Base-by-base conservation (phyloP, 2,329 filamentous ascomycete species). In the Eutypa lata region DNA sequence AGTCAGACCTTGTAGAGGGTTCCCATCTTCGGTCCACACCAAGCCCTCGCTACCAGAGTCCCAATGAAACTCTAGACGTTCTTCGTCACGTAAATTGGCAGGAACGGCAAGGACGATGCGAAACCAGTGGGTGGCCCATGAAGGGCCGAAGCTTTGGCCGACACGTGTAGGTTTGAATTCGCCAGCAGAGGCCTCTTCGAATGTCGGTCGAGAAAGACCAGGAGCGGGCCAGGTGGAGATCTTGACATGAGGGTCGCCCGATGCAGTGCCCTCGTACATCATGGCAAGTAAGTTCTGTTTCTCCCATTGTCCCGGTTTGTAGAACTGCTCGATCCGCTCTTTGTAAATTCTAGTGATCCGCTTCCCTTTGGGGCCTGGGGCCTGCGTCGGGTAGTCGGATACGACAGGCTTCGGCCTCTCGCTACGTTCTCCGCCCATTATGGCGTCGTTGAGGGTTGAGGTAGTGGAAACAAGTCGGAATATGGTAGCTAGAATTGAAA, bases 71-170 rank as follows among this genome's bases (percentile, higher is more conserved):
- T 97, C 92, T n/a, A 99, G 79, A 46, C 89, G 86, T 61, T 92
- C 84, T 64, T 94, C 90, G 58, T 91, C 75, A 24, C 72, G 75
- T 64, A 97, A 81, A 13, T 90, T 76, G 51, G 83, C 68, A 7
- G 94, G 93, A 14, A 97, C 81, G 4, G 83, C 90, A 57, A 99
- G 75, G 52, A 87, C 76, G 52, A 97, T 83, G 63, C 86, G 90
- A 81, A 99, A 96, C 94, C 94, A 99, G 71, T 97, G 94, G 8
- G 94, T 99, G 2, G 91, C 89, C 94, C 94, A 99, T 35, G 91
- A 94, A 2, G 94, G 94, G 0, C 94, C 94, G 62, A 97, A 97
- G 7, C 78, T 84, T 53, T 88, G 80, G 54, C 93, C 92, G 51
- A 91, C 84, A 18, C 82, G 76, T 8, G 92, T 89, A 47, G 86